These are phyloP conservation scores for Trichoderma breve DNA, from an alignment of 2,329 filamentous ascomycete genomes.

Conservation along the genomic window DNA sequence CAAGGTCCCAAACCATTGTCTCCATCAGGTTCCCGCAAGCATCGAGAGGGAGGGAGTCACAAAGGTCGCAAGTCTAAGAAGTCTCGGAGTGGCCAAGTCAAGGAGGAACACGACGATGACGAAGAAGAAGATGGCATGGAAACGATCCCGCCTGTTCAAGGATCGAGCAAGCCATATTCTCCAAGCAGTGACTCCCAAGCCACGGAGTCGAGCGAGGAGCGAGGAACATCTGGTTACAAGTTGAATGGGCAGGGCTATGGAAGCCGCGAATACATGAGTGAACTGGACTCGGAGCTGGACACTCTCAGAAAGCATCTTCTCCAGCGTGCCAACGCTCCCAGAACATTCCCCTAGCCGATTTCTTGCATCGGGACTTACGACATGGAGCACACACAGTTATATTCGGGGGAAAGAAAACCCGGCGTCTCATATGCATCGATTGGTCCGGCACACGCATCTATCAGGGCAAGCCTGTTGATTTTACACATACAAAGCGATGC, in stretches of 20 bases:
- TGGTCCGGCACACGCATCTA: not conserved
- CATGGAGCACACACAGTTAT: not conserved
- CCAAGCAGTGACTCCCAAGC: not conserved
- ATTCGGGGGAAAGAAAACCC: not conserved
- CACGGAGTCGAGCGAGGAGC: not conserved
- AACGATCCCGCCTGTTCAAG: not conserved
- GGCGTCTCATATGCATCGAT: not conserved
- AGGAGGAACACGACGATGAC: conserved; percentile 6
- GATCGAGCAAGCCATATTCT: not conserved
- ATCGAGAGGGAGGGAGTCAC: not conserved
- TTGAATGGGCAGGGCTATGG: not conserved
- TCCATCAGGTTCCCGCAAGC: not conserved
- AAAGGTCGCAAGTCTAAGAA: conserved; percentile 9
- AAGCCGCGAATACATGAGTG: conserved; percentile 9
- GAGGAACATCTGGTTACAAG: not conserved
- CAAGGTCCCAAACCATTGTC: not conserved
- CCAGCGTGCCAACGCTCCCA: conserved; percentile 14
- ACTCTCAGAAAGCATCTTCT: conserved; percentile 17
- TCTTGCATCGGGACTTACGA: not conserved
- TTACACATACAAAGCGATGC: not conserved
- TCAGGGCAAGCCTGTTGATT: not conserved
- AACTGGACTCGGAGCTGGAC: conserved; percentile 13
- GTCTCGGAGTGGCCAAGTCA: not conserved
- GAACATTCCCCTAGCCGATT: not conserved
- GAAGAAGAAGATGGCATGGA: conserved; percentile 8